These are phyloP conservation scores for Fomitopsis pulvina DNA, from an alignment of 768 basidiomycete species.

Conservation along the genomic window DNA sequence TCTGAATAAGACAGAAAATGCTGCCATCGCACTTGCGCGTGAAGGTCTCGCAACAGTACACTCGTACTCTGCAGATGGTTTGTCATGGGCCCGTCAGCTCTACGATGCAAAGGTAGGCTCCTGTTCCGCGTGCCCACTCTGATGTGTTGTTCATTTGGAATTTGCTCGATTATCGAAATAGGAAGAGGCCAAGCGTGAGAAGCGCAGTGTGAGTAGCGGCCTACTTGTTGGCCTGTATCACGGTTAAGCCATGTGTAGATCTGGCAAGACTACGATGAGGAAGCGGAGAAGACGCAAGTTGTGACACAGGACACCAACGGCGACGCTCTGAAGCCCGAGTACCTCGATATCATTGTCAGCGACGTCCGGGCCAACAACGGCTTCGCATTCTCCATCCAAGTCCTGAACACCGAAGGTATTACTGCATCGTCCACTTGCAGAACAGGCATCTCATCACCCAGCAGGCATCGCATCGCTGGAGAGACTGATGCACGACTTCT, in stretches of 20 bases:
- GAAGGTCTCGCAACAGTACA: conserved; percentile 91
- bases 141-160: neutral
- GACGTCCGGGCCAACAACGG: conserved; percentile 71
- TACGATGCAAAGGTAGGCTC: conserved; percentile 71
- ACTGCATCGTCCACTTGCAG: neutral
- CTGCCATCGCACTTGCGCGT: conserved; percentile 71
- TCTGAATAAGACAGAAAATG: conserved; percentile 81
- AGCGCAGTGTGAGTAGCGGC: conserved; percentile 62
- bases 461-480: conserved; percentile 90
- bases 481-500: conserved; percentile 92
- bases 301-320: conserved; percentile 36
- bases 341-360: conserved; percentile 88
- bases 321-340: conserved; percentile 71
- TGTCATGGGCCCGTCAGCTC: conserved; percentile 75
- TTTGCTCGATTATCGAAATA: conserved; percentile 26
- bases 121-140: neutral
- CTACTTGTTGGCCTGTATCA: neutral
- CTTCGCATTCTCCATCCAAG: conserved; percentile 88
- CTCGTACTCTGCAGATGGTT: conserved; percentile 75
- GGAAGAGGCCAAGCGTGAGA: conserved; percentile 77
- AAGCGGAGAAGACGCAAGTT: conserved; percentile 52
- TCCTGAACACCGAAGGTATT: conserved; percentile 85
- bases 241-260: conserved; percentile 41
- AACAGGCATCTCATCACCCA: neutral
- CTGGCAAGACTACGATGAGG: conserved; percentile 81